These are phyloP conservation scores for Musa troglodytarum DNA, from an alignment of 176 grass and related monocot genomes.

Conservation along the genomic window DNA sequence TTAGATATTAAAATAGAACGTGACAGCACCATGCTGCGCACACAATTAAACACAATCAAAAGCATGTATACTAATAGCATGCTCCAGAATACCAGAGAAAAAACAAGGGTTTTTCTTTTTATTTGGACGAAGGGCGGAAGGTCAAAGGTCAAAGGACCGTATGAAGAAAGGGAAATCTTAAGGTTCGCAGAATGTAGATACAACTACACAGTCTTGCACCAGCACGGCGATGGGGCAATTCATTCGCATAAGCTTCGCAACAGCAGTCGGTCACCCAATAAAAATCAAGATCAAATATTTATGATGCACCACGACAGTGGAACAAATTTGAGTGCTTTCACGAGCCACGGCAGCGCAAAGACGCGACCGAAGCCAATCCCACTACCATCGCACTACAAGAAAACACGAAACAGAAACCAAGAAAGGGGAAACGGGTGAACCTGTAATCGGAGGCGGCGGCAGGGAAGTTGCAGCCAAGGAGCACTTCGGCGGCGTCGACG, in stretches of 20 bases:
- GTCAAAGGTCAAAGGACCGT: background rate
- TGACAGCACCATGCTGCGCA: background rate
- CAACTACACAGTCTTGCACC: too few relatives aligned
- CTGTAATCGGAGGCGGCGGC: constrained; percentile 77
- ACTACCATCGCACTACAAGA: background rate
- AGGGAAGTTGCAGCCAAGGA: constrained; percentile 57
- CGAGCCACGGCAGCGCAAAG: background rate
- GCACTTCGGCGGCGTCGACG: constrained; percentile 61
- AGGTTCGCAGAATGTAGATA: background rate
- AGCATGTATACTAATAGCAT: background rate
- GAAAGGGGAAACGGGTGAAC: constrained; percentile 22
- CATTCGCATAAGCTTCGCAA: too few relatives aligned
- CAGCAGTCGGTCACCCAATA: background rate
- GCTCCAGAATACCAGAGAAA: too few relatives aligned
- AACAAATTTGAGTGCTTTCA: background rate
- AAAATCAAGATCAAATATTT: background rate
- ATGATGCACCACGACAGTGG: background rate
- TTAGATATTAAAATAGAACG: background rate
- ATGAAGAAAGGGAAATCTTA: background rate
- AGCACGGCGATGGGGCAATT: too few relatives aligned
- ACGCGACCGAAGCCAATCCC: background rate
- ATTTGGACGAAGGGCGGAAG: background rate
- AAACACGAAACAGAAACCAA: background rate
- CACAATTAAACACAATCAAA: background rate
- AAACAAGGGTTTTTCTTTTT: background rate